Base-by-base conservation (phyloP, 306 rosid species). In the Rosa chinensis region DNA sequence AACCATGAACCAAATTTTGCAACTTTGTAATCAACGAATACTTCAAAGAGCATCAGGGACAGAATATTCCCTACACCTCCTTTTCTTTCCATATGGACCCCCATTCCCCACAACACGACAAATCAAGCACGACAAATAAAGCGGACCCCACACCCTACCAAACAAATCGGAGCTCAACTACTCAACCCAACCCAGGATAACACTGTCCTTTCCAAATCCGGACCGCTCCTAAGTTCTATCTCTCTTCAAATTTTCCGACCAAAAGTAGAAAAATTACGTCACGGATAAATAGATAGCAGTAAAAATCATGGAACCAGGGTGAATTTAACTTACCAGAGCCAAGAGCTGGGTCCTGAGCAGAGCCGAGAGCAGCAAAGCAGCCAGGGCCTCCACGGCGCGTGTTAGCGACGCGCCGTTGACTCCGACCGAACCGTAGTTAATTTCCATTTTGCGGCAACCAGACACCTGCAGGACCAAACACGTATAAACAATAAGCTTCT, bases 311-410 rank as follows among this genome's bases (percentile, higher is more conserved):
- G 28, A 21, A 17, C 32, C 2, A 8, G 7, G 76, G 62, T 1
- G 4, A 32, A 16, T 13, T 64, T 64, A 45, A 83, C 88, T 87
- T 84, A 91, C 98, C 88, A 84, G 84, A 72, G 78, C 89, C 83
- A 87, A 74, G 45, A 86, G 90, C 37, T 87, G 86, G 84, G 84
- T 75, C 80, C 86, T 89, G 82, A 93, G 78, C 79, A 93, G 81
- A 82, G 92, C 86, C 68, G 97, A 87, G 74, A 86, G 78, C n/a
- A 93, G 77, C 83, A 89, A 72, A 79, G 91, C 85, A 9, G 82
- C 83, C 25, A 91, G 70, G 11, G 85, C 89, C 52, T 89, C 89
- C 77, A 71, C 82, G 45, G 92, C 96, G 91, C 86, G 80, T 73
- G 90, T 79, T 79, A 87, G 87, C 84, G 0, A 83, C 84, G 81